Base-by-base conservation (phyloP, 352 stramenopile genomes). In the Globisporangium paroecandrum region DNA sequence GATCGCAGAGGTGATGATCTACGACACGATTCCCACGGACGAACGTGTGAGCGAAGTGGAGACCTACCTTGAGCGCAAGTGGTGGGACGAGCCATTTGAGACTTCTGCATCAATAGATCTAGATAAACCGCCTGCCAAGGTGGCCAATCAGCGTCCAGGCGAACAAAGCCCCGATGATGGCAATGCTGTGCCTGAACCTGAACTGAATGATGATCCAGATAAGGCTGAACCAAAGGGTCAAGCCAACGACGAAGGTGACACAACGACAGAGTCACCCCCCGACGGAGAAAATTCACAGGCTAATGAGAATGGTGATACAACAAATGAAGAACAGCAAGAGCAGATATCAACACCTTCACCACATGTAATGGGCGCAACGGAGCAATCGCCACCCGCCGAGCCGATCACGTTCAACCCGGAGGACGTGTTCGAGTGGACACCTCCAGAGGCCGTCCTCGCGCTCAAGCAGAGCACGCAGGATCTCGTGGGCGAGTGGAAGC, bases 351-450 rank as follows among this genome's bases (percentile, higher is more conserved):
- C 18, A 22, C 15, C 41, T 8, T 22, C 6, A 4, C 9, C 41
- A 20, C 1, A 25, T 12, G 20, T 29, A 5, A 15, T 49, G 13
- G 41, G 64, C 2, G 5, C 25, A 29, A 13, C 20, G 25, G 51
- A 62, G 55, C 15, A 49, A 13, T 4, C 55, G 7, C 1, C 36
- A 29, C 22, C 64, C 9, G 20, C 9, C n/a, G 47, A 57, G 51
- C 65, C 41, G 58, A 62, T 24, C 36, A 67, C 49, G 68, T 82
- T 84, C 47, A 72, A 89, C 67, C 65, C 84, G 0, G 78, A 87
- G 22, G 65, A 74, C 5, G 75, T 92, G 55, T 92, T 92, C 61
- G 84, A 90, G 70, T 92, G 84, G 84, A 66, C 46, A 4, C 81
- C 84, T 24, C 70, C 70, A 1, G 12, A 72, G 3, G 69, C 72